Base-by-base conservation (phyloP, 495 filamentous ascomycete species). In the Entonaema liquescens region DNA sequence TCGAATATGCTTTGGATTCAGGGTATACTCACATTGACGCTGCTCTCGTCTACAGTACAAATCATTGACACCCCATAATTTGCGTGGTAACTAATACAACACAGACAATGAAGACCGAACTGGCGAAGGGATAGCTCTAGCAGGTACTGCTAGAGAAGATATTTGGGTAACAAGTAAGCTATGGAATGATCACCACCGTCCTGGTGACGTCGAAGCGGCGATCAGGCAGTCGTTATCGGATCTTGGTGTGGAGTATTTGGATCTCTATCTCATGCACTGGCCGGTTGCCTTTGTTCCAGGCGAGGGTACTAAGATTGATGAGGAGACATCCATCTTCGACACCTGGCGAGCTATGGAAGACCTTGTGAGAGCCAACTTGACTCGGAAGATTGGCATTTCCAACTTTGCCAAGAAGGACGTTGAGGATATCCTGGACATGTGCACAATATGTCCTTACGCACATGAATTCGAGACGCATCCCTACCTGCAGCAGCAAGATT, bases 221-320 rank as follows among this genome's bases (percentile, higher is more conserved):
- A 74, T 89, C 62, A 81, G 88, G 54, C 82, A 87, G 62, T 88
- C 90, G 5, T 79, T 92, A 13, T 76, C 82, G 28, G 87, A 91
- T 67, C 83, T 92, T 36, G 84, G 79, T 0, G 69, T 89, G 17
- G 87, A 89, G 47, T 92, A 92, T 73, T 79, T 93, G 47, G 91
- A 93, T 74, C 81, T 92, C 6, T 92, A 84, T 66, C 77, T 91
- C 62, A 91, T 93, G 68, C 91, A 93, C 78, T 93, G 84, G 84
- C 89, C 87, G 2, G 82, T 85, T 8, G 83, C 87, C 0, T 88
- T 85, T 70, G 68, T 79, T 5, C 75, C 73, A 1, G 78, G 76
- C 9, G 59, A 70, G 31, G 60, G 54, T 12, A 75, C 81, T 13
- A 65, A 74, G 52, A 65, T 86, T 60, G 88, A 83, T 5, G 82